These are phyloP conservation scores for Cercospora sojina DNA, from an alignment of 2,329 filamentous ascomycete genomes.

Conservation along the genomic window DNA sequence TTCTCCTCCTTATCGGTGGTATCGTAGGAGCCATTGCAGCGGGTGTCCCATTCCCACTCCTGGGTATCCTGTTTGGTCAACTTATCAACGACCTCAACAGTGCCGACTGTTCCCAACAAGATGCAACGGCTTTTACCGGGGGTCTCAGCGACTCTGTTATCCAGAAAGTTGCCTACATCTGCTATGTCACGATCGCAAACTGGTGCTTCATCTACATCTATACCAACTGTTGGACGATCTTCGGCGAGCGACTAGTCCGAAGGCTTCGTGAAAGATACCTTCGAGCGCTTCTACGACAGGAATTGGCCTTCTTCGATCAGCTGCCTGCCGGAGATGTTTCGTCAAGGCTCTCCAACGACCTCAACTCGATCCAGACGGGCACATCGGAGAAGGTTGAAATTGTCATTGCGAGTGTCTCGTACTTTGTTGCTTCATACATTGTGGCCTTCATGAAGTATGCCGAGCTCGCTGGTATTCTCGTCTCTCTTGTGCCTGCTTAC, in stretches of 20 bases:
- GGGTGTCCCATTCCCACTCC: constrained; percentile 63
- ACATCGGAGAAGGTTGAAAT: background rate
- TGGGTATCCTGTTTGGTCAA: constrained; percentile 64
- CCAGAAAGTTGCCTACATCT: constrained; percentile 58
- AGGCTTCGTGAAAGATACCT: constrained; percentile 63
- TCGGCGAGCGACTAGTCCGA: constrained; percentile 63
- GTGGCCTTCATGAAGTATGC: background rate
- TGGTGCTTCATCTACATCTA: constrained; percentile 58
- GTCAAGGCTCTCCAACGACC: constrained; percentile 63
- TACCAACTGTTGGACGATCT: constrained; percentile 62
- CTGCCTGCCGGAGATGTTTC: constrained; percentile 63
- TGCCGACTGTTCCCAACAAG: constrained; percentile 51
- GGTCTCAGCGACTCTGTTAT: constrained; percentile 51
- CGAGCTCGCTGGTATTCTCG: background rate
- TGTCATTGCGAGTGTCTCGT: background rate
- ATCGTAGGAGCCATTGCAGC: constrained; percentile 46
- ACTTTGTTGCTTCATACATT: background rate
- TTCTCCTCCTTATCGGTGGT: constrained; percentile 18
- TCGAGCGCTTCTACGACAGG: constrained; percentile 58
- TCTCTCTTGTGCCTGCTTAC: background rate
- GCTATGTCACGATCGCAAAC: constrained; percentile 64
- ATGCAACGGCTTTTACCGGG: constrained; percentile 30
- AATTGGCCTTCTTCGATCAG: constrained; percentile 63
- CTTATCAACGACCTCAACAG: constrained; percentile 62
- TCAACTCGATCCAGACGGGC: constrained; percentile 46